Base-by-base conservation (phyloP, 345 rosid species). In the Durio zibethinus region DNA sequence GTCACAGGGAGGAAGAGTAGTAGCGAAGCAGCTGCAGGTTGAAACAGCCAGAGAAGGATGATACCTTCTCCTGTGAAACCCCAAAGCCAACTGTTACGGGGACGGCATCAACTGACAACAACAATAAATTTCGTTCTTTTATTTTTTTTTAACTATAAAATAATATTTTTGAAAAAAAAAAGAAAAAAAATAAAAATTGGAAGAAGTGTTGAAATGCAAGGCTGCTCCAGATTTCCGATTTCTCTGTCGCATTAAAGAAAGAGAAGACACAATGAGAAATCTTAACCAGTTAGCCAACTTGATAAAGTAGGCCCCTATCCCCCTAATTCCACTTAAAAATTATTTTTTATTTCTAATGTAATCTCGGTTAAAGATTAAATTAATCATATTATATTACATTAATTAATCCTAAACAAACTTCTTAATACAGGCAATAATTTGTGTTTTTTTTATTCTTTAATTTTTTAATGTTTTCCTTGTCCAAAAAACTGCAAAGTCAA, bases 21-120 rank as follows among this genome's bases (percentile, higher is more conserved):
- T 2, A 27, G 67, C 23, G 78, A 36, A 53, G 56, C 62, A 50
- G 57, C 9, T 25, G 35, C n/a, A 23, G 80, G 35, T 38, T 61
- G 14, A 67, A 68, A 69, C 73, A 2, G 40, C 70, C 3, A 67
- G 65, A 48, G 60, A 10, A 9, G 73, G 70, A 7, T n/a, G 80
- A 65, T 5, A 23, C 11, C 56, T 33, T 33, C 79, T 67, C 70
- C 53, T 29, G 68, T 80, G 72, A 42, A 75, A 73, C 20, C 43
- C 76, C 15, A 78, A 76, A 48, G 74, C 38, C 33, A 73, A 23
- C 67, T 80, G 84, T 61, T 56, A 72, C 35, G 71, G 77, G 1
- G 57, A 81, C 68, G 71, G 63, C 86, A 79, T 81, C 78, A 25
- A 68, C 72, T 45, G 40, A 10, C 60, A 48, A 18, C 60, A 11